These are phyloP conservation scores for Anisodus acutangulus DNA, from an alignment of 257 asterid genomes.

Conservation along the genomic window DNA sequence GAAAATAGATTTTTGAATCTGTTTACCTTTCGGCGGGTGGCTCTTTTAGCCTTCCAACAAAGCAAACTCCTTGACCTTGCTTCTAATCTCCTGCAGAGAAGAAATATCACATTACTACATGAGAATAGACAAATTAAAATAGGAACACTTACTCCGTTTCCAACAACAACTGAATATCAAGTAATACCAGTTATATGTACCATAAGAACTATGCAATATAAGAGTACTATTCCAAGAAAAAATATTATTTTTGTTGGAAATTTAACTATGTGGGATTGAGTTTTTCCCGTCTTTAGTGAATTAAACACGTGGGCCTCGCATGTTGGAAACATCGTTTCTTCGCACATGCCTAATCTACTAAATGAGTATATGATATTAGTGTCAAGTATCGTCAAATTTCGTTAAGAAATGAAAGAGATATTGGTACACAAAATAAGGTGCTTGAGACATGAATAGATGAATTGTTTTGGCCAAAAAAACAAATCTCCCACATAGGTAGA, in stretches of 20 bases:
- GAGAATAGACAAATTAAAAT: slow-evolving; percentile 8
- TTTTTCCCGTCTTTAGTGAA: too few relatives aligned
- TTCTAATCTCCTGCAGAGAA: slow-evolving; percentile 74
- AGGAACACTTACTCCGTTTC: background rate
- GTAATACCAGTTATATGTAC: background rate
- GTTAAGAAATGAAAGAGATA: too few relatives aligned
- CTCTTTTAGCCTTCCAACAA: slow-evolving; percentile 78
- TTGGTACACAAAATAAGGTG: too few relatives aligned
- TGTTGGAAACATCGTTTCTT: too few relatives aligned
- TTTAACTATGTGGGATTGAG: too few relatives aligned
- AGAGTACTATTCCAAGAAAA: background rate
- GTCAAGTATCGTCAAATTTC: too few relatives aligned
- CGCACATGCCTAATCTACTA: too few relatives aligned
- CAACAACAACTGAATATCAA: background rate
- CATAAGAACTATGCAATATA: background rate
- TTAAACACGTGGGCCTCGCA: too few relatives aligned
- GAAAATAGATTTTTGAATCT: background rate
- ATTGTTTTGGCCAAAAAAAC: too few relatives aligned
- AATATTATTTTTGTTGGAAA: background rate
- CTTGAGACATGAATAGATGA: too few relatives aligned
- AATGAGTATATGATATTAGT: too few relatives aligned
- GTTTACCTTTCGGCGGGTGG: slow-evolving; percentile 69
- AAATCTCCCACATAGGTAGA: too few relatives aligned
- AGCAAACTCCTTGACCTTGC: slow-evolving; percentile 81
- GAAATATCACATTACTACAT: slow-evolving; percentile 2